Base-by-base conservation (phyloP, 2,329 filamentous ascomycete species). In the Alternaria incomplexa region DNA sequence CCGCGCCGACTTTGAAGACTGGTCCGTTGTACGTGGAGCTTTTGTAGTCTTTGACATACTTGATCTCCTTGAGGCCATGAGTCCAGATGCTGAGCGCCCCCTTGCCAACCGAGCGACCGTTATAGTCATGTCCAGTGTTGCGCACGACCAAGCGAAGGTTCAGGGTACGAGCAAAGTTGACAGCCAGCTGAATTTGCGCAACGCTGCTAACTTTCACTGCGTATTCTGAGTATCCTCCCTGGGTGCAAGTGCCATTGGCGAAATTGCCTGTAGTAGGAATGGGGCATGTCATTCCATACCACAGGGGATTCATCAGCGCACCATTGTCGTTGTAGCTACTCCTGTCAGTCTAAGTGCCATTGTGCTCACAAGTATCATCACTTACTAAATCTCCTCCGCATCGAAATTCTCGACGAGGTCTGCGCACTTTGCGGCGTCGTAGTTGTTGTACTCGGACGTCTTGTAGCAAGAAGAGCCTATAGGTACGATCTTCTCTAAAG, bases 71-170 rank as follows among this genome's bases (percentile, higher is more conserved):
- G 22, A 77, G 25, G 20, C 70, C 69, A 40, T 76, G 73, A 8
- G 71, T 76, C 74, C 74, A 76, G 25, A 77, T 66, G 53, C 72
- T 76, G 9, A 76, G 62, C 1, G 72, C 69, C 7, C 71, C 72
- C 23, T 72, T 74, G 9, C 73, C 73, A 26, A 71, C 66, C 4
- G 72, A 76, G 23, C 71, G 61, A n/a, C 73, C 73, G 43, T 72
- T 71, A 51, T 75, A 79, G 48, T 75, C 73, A 23, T 79, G 77
- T 0, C 77, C 74, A 4, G 75, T 79, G 55, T 76, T 78, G 13
- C 30, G 30, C 15, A 36, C 30, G 2, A 76, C 72, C 5, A 80
- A 53, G 13, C 77, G 75, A 22, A 80, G 70, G 55, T 78, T 77
- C 8, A 71, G 59, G 1, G 66, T 67, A 2, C 72, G 71, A 4